A percentile compares a stretch with the other conserved stretches of the same genome.
Conservation (phyloP, 2,329 filamentous ascomycete genomes). For the Zymoseptoria pseudotritici region DNA sequence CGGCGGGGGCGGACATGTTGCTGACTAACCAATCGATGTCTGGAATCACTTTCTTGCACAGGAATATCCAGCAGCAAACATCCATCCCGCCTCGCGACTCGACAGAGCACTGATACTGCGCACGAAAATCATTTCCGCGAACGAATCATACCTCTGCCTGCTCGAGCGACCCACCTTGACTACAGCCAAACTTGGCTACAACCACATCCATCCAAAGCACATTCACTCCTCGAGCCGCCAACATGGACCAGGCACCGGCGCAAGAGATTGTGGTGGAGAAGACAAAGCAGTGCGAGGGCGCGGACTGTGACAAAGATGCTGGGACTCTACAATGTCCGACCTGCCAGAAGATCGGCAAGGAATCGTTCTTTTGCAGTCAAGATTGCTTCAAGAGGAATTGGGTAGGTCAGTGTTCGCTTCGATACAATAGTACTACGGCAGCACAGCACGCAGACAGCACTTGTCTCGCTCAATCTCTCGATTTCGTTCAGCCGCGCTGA, state of each 20-base stretch:
- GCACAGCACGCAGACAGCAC: neutral
- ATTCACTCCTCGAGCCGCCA: neutral
- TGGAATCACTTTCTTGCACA: neutral
- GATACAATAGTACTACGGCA: neutral
- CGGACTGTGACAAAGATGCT: slow-evolving; percentile 80
- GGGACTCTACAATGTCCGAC: slow-evolving; percentile 86
- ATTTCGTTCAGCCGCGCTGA: neutral
- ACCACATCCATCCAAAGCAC: neutral
- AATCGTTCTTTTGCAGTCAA: slow-evolving; percentile 95
- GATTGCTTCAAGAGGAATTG: slow-evolving; percentile 99
- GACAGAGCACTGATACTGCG: neutral
- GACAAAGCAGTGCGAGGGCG: slow-evolving; percentile 68
- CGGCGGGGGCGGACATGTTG: neutral
- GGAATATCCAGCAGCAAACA: neutral
- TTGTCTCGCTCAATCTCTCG: neutral
- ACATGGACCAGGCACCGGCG: slow-evolving; percentile 28
- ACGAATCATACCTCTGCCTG: neutral
- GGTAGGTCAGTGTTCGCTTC: slow-evolving; percentile 50
- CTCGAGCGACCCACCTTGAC: neutral
- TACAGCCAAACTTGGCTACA: neutral
- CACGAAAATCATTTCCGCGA: no score
- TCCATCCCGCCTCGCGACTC: neutral
- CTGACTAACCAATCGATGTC: neutral
- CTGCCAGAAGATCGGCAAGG: slow-evolving; percentile 81
- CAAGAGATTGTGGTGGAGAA: slow-evolving; percentile 30